Base-by-base conservation (phyloP, 2,329 filamentous ascomycete genomes). In the Diaporthe sp. region DNA sequence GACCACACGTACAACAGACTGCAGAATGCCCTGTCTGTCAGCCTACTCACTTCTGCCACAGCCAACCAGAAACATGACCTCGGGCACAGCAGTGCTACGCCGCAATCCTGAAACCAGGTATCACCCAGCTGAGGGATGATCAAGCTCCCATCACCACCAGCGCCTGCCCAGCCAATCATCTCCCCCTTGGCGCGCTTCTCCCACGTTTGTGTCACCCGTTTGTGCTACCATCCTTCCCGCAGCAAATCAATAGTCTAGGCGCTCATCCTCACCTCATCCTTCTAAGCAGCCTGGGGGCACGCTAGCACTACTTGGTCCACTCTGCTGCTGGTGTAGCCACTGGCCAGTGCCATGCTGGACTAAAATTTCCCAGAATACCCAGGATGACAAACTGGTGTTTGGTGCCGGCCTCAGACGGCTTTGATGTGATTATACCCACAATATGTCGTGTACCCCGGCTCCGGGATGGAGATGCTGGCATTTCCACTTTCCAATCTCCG, bases 101-200 rank as follows among this genome's bases (percentile, higher is more conserved):
- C 64, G 30, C 64, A 67, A 67, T 67, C 64, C 64, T 67, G 64
- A 67, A 67, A 67, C 64, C 64, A 67, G 64, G 45, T 38, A 38
- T 12, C 45, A 67, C 64, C 64, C 64, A 52, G 64, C 45, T 67
- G 42, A 67, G 61, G 61, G 61, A 52, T 52, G 42, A 28, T 67
- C 64, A 28, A 67, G 30, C 45, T 67, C 45, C 13, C 45, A 22
- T 40, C 45, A 19, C 33, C 33, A 52, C 45, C 9, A 45, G 64
- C 64, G 64, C 64, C 64, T 67, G 30, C 64, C 10, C 45, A 15
- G 64, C 64, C 64, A 67, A 67, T 67, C 64, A 17, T 28, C 42
- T 38, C 45, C 30, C 10, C 64, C 45, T 52, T 38, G 33, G 45
- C 61, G 61, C 61, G 42, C 61, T 50, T 52, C 61, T 67, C 61